These are phyloP conservation scores for Pythium aphanidermatum DNA, from an alignment of 352 stramenopile species.

Conservation along the genomic window DNA sequence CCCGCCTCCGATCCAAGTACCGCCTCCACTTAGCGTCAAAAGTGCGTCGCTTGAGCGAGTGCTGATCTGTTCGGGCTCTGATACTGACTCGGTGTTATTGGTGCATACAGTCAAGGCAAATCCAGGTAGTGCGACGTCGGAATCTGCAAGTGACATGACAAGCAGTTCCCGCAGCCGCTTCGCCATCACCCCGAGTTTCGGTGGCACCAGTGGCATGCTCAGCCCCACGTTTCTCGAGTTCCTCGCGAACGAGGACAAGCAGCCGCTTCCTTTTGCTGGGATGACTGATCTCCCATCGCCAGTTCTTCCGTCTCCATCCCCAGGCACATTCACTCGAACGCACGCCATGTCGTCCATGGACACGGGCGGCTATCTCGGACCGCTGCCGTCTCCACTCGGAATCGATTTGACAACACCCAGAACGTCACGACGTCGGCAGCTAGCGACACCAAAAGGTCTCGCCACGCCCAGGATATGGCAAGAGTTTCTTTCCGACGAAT, in stretches of 20 bases:
- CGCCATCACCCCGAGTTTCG: slow-evolving; percentile 16
- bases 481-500: slow-evolving; percentile 66
- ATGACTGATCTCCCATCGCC: slow-evolving; percentile 33
- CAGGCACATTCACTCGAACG: no score
- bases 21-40: slow-evolving; percentile 8
- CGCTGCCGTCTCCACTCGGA: slow-evolving; percentile 19
- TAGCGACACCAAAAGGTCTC: slow-evolving; percentile 14
- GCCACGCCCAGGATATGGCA: slow-evolving; percentile 56
- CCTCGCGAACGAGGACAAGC: slow-evolving; percentile 60
- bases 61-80: no score
- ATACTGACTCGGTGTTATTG: no score
- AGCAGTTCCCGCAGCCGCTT: no score
- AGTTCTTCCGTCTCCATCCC: slow-evolving; percentile 27
- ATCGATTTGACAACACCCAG: slow-evolving; percentile 20
- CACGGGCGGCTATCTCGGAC: no score
- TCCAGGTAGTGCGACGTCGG: no score
- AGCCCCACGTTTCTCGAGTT: slow-evolving; percentile 78
- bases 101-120: no score
- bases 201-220: slow-evolving; percentile 35
- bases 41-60: slow-evolving; percentile 10
- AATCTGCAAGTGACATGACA: no score
- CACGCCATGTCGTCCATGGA: no score
- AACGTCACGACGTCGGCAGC: slow-evolving; percentile 17
- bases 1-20: slow-evolving; percentile 60
- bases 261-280: slow-evolving; percentile 25